Base-by-base conservation (phyloP, 2,329 filamentous ascomycete species). In the Neonectria neomacrospora region DNA sequence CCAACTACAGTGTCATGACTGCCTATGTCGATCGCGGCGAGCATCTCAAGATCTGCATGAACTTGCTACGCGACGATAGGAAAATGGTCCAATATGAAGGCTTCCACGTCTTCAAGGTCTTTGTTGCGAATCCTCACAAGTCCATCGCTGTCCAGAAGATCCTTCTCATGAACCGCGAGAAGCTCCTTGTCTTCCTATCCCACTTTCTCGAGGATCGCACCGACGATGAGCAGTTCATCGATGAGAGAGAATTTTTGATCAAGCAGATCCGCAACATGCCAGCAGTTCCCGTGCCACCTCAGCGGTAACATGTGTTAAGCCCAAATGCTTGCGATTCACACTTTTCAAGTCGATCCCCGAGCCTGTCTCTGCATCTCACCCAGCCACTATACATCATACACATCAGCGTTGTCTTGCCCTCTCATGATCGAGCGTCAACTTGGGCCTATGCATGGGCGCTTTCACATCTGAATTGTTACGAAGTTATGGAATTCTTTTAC, bases 51-150 rank as follows among this genome's bases (percentile, higher is more conserved):
- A 91, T 98, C 68, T 96, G 94, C 82, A 99, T 99, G 96, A 98
- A 97, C 78, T 85, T 99, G 63, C 83, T 99, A 65, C 90, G 94
- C 70, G 96, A 98, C 78, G 95, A 98, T 78, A 89, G 95, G 71
- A 96, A 97, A 79, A 99, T 99, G 94, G 96, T 99, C 66, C 96
- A 98, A 80, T 99, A 99, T 77, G 96, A 99, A 78, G 96, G 94
- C 8, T 99, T 99, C 78, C 96, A 99, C 77, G 95, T 99, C 44
- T 99, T 99, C 86, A 99, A 99, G 84, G 95, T 99, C 66, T 99
- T 99, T 79, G 96, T 98, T 57, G 96, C 96, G 64, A 99, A 99
- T 77, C 96, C 96, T 8, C 94, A 98, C 83, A 99, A 99, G 81
- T 97, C 93, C n/a, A 85, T 95, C 64, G 93, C 94, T 34, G 96